These are phyloP conservation scores for Helminthosporium solani DNA, from an alignment of 2,329 filamentous ascomycete species.

Conservation along the genomic window DNA sequence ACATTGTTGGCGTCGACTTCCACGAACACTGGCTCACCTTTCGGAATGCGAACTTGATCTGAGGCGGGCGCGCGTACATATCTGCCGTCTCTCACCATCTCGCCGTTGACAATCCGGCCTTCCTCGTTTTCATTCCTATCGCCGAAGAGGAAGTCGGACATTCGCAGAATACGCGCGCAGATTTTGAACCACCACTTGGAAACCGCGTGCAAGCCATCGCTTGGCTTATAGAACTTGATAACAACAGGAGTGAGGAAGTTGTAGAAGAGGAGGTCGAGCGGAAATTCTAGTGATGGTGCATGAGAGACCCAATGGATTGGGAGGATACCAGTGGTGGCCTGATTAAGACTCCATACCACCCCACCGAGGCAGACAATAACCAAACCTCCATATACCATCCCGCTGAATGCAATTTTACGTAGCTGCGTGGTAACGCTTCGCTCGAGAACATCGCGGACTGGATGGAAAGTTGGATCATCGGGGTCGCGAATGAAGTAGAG, in stretches of 20 bases:
- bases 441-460: conserved; percentile 93
- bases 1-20: conserved; percentile 69
- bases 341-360: conserved; percentile 87
- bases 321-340: conserved; percentile 68
- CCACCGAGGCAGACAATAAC: conserved; percentile 92
- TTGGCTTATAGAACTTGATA: conserved; percentile 80
- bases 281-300: conserved; percentile 90
- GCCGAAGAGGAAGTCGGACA: conserved; percentile 92
- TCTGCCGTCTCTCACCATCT: conserved; percentile 67
- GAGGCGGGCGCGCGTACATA: conserved; percentile 93
- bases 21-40: conserved; percentile 77
- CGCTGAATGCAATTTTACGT: conserved; percentile 93
- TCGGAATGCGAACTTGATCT: conserved; percentile 91
- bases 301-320: conserved; percentile 93
- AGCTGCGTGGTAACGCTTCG: conserved; percentile 89
- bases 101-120: conserved; percentile 59
- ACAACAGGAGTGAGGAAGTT: conserved; percentile 92
- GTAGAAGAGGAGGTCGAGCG: conserved; percentile 91
- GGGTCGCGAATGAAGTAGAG: conserved; percentile 98
- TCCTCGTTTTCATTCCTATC: conserved; percentile 81
- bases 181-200: conserved; percentile 96
- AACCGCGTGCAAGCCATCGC: conserved; percentile 77
- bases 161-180: conserved; percentile 74
- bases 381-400: conserved; percentile 88
- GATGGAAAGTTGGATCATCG: conserved; percentile 97